A percentile compares a stretch with the other conserved stretches of the same genome.
Evolutionary conservation across 139 green algal genomes (phyloP).

Genomic region (Coelastrella sp.): DNA sequence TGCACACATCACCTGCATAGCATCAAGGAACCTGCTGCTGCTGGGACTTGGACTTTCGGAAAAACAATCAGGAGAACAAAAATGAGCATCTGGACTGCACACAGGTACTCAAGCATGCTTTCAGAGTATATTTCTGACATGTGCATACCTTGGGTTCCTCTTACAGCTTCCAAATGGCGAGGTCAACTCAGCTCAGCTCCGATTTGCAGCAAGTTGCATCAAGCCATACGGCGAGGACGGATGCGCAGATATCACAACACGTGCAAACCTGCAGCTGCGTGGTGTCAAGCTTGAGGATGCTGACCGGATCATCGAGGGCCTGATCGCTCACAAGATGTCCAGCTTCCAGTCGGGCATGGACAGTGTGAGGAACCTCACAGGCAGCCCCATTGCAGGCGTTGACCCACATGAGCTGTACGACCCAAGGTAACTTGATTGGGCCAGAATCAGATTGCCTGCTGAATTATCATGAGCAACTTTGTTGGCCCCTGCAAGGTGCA

Average conservation of each 20-base stretch:
- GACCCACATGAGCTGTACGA: constrained; percentile 97
- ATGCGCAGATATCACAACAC: constrained; percentile 97
- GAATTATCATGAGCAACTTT: background rate
- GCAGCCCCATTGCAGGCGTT: constrained; percentile 68
- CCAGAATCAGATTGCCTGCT: background rate
- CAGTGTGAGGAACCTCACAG: constrained; percentile 97
- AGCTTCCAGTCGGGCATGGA: constrained; percentile 95
- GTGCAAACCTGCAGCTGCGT: constrained; percentile 95
- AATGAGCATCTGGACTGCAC: background rate
- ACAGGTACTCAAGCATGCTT: background rate
- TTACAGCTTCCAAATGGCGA: constrained; percentile 91
- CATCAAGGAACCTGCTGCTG: too few species aligned
- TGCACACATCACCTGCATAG: too few species aligned
- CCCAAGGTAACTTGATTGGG: constrained; percentile 43
- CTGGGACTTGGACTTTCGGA: too few species aligned
- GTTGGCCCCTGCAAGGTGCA: background rate
- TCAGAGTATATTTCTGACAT: background rate
- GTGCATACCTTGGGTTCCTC: background rate
- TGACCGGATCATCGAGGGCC: constrained; percentile 43
- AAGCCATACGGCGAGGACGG: constrained; percentile 86
- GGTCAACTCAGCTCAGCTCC: constrained; percentile 82
- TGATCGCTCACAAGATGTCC: constrained; percentile 63
- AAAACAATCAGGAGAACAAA: too few species aligned
- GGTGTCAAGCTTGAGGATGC: constrained; percentile 82
- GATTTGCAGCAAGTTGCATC: constrained; percentile 77